Evolutionary conservation across 2,329 filamentous ascomycete genomes (phyloP), one percentile per base, ranked within the genome.

Genomic region (Xylogone sp.): DNA sequence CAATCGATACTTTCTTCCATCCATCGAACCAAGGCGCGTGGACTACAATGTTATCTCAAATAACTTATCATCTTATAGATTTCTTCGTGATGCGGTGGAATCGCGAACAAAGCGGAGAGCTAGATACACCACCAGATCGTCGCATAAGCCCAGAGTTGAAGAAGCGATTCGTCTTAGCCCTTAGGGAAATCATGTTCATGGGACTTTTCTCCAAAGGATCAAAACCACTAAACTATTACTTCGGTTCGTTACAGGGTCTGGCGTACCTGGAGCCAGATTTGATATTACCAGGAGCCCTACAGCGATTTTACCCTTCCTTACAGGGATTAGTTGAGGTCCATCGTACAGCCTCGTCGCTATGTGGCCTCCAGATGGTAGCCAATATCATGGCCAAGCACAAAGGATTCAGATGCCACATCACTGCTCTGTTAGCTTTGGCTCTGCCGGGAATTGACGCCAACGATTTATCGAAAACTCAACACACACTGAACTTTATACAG

Each of bases 1-100:
- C 92, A 2, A 87, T 97, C 45, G 94, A 99, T 69, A 99, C 94
- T 1, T 99, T 99, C 70, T 99, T 97, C 76, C 94, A 99, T 63
- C 94, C 94, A 2, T 99, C 94, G 2, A 99, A 99, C 68, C 89
- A 93, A 48, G 94, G 94, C 13, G 76, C 76, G 13, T 99, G 94
- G 94, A 96, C 93, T 1, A 90, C 84, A 62, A 88, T 93, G 58
- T 75, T 99, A 43, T 87, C 91, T 2, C 93, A 97, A 69, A 77
- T 99, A 49, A 89, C 94, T 4, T 92, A 92, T 67, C 96, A 96
- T 69, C 77, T 99, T 5, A 87, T 92, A 2, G 94, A 99, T 67
- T 92, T 96, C 62, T 99, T 99, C 68, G 90, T 99, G 43, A 94
- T 96, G 72, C 86, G 94, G 48, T 99, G 92, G 92, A 97, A 99